Percentiles rank a stretch among this genome's conserved stretches.
Conservation (phyloP, 345 rosid species). For the Viola odorata region DNA sequence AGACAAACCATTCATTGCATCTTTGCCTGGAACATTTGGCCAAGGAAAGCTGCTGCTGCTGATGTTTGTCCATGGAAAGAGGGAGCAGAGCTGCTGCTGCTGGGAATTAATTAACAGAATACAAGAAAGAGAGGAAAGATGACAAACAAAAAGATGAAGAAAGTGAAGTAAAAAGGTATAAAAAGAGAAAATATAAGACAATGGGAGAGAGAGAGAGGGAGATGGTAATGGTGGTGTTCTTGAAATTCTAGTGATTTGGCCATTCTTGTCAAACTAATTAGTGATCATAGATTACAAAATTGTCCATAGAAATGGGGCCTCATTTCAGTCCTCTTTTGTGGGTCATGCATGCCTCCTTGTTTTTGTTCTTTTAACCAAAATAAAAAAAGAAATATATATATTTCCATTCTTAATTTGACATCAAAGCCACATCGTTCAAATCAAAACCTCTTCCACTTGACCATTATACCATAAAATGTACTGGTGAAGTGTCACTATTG, state of each 20-base stretch:
- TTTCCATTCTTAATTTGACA: not conserved
- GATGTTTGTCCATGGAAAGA: conserved; percentile 61
- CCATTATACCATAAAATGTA: not conserved
- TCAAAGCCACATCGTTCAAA: not conserved
- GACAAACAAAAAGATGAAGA: conserved; percentile 2
- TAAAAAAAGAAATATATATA: no score
- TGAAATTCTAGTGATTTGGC: conserved; percentile 20
- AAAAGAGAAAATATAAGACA: conserved; percentile 29
- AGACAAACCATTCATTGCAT: conserved; percentile 74
- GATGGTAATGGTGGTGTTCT: conserved; percentile 22
- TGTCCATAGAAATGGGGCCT: conserved; percentile 42
- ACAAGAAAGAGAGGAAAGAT: conserved; percentile 1
- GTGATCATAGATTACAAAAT: conserved; percentile 33
- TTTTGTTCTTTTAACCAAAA: not conserved
- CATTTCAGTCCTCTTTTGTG: conserved; percentile 19
- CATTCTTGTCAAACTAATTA: conserved; percentile 39
- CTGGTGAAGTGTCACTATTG: not conserved
- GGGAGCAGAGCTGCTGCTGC: not conserved
- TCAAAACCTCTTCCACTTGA: not conserved
- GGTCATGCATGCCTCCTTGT: conserved; percentile 19
- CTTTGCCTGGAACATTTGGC: conserved; percentile 80
- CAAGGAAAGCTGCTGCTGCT: conserved; percentile 55
- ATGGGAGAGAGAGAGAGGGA: conserved; percentile 22
- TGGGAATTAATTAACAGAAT: not conserved
- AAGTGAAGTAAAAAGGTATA: conserved; percentile 3